Evolutionary conservation across 306 rosid species (phyloP).

Genomic region (Gleditsia sinensis): DNA sequence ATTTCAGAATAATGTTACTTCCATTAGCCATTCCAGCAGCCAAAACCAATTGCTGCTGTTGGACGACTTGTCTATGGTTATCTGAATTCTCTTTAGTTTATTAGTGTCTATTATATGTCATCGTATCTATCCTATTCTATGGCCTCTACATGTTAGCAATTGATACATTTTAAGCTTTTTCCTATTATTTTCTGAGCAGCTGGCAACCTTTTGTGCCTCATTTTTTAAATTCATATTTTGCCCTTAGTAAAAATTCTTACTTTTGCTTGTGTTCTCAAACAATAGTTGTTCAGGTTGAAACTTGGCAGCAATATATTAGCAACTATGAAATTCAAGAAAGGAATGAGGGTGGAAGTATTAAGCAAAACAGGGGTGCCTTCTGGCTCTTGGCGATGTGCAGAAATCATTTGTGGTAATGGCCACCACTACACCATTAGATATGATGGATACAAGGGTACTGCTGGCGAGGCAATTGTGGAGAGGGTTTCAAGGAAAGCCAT

Average conservation of each 20-base stretch:
- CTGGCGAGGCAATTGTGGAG: constrained; percentile 52
- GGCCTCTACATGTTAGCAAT: constrained; percentile 18
- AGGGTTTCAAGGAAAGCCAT: constrained; percentile 63
- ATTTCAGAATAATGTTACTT: constrained; percentile 18
- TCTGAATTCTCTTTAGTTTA: constrained; percentile 27
- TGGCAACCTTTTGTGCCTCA: background rate
- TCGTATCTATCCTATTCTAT: constrained; percentile 14
- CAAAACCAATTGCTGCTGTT: background rate
- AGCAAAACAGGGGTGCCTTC: constrained; percentile 76
- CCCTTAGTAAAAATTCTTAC: background rate
- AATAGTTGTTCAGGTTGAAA: constrained; percentile 37
- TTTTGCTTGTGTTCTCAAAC: constrained; percentile 27
- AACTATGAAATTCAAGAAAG: constrained; percentile 82
- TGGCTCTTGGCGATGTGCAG: constrained; percentile 86
- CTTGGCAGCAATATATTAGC: constrained; percentile 7
- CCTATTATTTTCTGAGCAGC: background rate
- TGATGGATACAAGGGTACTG: constrained; percentile 50
- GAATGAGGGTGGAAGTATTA: constrained; percentile 81
- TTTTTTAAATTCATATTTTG: background rate
- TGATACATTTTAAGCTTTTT: background rate
- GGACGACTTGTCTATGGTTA: background rate
- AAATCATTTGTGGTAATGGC: constrained; percentile 75
- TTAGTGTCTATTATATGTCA: constrained; percentile 21
- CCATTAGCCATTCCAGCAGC: background rate
- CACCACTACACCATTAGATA: constrained; percentile 71